Base-by-base conservation (phyloP, 148 eudicot genomes). In the Chenopodium berlandieri region DNA sequence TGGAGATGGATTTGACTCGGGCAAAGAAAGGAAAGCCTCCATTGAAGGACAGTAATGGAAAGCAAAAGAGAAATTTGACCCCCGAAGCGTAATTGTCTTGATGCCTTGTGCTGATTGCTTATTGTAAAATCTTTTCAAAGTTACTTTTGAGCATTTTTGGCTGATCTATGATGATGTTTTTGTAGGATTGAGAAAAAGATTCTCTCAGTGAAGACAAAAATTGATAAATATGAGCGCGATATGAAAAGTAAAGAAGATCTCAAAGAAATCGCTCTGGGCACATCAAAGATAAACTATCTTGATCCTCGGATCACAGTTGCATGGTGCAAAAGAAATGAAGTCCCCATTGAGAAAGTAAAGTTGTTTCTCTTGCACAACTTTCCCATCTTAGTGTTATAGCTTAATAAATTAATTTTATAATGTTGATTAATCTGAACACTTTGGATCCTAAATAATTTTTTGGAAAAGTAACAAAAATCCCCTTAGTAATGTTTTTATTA, bases 241-340 rank as follows among this genome's bases (percentile, higher is more conserved):
- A 97, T 89, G 93, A 82, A 84, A 66, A 83, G 81, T 67, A 97
- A 97, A 88, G 99, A 97, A 83, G 98, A 97, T 83, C 82, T 97
- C 86, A 97, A 97, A 88, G 94, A 93, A 65, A 94, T 97, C n/a
- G 99, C 99, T 6, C 87, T 97, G 87, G 99, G 99, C 65, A 97
- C 99, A 7, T 97, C 99, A 80, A 97, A 92, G 87, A 94, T 97
- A 78, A 97, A 97, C 84, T 97, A 97, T 76, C 94, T 91, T 72
- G 99, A 97, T 82, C 99, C 99, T 22, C 88, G 98, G 83, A 97
- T 97, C 79, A 90, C 99, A 23, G 99, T 97, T 72, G 99, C 99
- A 63, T 96, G 99, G 99, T 96, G 99, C 88, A 96, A 96, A 84
- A 87, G 99, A 85, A 88, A 88, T 22, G 99, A 96, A 85, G 99